Evolutionary conservation across 2,329 filamentous ascomycete species (phyloP).

Genomic region (Aspergillus vadensis): DNA sequence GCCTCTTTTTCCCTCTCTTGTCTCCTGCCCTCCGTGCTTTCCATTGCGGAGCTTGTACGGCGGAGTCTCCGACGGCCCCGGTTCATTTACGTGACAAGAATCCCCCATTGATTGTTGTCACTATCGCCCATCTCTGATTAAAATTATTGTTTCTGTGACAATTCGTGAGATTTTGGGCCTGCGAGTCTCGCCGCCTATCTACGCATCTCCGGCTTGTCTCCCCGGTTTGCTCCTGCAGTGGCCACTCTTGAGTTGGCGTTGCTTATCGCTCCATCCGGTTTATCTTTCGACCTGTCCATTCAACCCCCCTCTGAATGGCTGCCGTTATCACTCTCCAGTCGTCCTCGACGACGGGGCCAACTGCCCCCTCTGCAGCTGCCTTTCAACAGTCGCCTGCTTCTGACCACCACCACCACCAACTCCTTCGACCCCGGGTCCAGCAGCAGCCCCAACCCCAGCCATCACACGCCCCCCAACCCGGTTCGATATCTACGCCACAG

Average conservation of each 20-base stretch:
- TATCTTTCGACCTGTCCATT: constrained; percentile 8
- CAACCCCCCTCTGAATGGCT: constrained; percentile 33
- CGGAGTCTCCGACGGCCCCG: constrained; percentile 15
- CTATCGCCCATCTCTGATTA: constrained; percentile 8
- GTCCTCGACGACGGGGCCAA: constrained; percentile 35
- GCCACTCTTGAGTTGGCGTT: neutral
- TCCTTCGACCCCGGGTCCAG: constrained; percentile 29
- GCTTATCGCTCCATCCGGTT: constrained; percentile 5
- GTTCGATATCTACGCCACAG: constrained; percentile 22
- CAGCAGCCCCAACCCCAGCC: constrained; percentile 25
- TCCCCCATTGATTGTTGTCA: constrained; percentile 12
- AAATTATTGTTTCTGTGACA: constrained; percentile 1
- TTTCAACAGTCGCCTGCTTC: constrained; percentile 29
- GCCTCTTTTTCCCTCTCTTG: neutral
- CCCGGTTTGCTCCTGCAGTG: neutral
- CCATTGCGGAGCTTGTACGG: constrained; percentile 14
- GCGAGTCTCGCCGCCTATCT: neutral
- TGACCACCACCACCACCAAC: constrained; percentile 22
- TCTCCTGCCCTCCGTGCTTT: neutral
- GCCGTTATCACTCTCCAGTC: constrained; percentile 46
- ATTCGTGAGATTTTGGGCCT: constrained; percentile 6
- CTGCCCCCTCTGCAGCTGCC: constrained; percentile 23
- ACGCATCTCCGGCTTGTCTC: neutral
- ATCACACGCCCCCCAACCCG: constrained; percentile 29
- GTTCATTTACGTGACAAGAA: constrained; percentile 22